Evolutionary conservation across 179 eudicot species (phyloP).

Genomic region (Gypsophila paniculata): DNA sequence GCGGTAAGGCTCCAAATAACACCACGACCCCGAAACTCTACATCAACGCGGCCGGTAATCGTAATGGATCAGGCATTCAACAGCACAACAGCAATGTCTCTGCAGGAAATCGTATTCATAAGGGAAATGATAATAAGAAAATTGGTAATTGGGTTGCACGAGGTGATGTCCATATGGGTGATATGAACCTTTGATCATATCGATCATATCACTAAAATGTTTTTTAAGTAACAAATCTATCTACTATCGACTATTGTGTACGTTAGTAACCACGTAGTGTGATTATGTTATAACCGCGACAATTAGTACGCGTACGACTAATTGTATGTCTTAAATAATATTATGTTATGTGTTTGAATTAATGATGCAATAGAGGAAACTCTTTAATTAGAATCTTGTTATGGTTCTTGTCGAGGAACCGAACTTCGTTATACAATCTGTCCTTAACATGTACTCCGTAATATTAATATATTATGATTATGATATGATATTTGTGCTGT

Average conservation of each 20-base stretch:
- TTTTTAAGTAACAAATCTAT: background rate
- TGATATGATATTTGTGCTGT: too few relatives aligned
- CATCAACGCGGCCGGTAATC: constrained; percentile 19
- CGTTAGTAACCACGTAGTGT: background rate
- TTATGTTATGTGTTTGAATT: background rate
- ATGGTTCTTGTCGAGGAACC: too few relatives aligned
- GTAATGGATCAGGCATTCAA: constrained; percentile 17
- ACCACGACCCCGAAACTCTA: background rate
- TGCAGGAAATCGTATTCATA: constrained; percentile 15
- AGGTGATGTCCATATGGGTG: background rate
- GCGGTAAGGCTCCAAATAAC: background rate
- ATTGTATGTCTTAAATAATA: background rate
- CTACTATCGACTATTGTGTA: background rate
- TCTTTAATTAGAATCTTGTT: too few relatives aligned
- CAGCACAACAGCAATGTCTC: constrained; percentile 21
- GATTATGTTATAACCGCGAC: background rate
- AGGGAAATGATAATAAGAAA: constrained; percentile 10
- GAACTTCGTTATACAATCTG: too few relatives aligned
- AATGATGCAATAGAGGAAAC: too few relatives aligned
- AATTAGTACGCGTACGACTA: background rate
- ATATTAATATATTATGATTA: too few relatives aligned
- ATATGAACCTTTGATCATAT: constrained; percentile 9
- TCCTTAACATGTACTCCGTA: too few relatives aligned
- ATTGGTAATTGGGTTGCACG: background rate
- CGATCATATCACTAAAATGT: background rate